Conservation (phyloP, 345 rosid species). For the Boechera retrofracta region DNA sequence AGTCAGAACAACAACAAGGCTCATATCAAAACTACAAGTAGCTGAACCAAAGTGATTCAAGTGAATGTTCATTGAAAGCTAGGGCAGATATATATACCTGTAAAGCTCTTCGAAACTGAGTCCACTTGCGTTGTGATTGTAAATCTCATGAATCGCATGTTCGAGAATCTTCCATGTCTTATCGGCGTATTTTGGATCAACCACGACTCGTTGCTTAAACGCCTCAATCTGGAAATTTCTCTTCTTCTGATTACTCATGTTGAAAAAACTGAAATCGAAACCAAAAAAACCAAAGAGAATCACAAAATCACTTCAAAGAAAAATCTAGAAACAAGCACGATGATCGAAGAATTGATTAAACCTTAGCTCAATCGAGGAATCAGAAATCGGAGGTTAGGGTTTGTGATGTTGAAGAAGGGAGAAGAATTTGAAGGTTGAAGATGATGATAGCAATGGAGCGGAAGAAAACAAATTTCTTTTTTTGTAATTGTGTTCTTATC, state of each 20-base stretch:
- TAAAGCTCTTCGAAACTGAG: slow-evolving; percentile 98
- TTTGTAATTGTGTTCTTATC: background rate
- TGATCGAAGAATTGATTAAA: background rate
- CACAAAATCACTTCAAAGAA: background rate
- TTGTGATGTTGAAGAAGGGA: slow-evolving; percentile 5
- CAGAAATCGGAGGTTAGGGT: slow-evolving; percentile 5
- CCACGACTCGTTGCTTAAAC: slow-evolving; percentile 92
- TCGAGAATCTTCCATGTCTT: slow-evolving; percentile 96
- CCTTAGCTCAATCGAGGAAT: slow-evolving; percentile 3
- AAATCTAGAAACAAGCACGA: background rate
- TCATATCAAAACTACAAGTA: background rate
- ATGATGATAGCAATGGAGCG: slow-evolving; percentile 22
- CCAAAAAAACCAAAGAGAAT: background rate
- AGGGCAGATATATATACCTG: slow-evolving; percentile 45
- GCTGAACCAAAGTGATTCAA: background rate
- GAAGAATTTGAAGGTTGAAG: slow-evolving; percentile 30
- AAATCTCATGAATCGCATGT: slow-evolving; percentile 95
- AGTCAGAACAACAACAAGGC: background rate
- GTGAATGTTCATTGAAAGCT: background rate
- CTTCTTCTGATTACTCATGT: slow-evolving; percentile 94
- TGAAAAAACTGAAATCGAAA: slow-evolving; percentile 26
- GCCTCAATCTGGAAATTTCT: slow-evolving; percentile 97
- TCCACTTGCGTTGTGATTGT: slow-evolving; percentile 96
- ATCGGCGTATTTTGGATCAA: slow-evolving; percentile 95
- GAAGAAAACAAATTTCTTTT: background rate